Conservation (phyloP, 2,329 filamentous ascomycete species). For the Claviceps sorghi region DNA sequence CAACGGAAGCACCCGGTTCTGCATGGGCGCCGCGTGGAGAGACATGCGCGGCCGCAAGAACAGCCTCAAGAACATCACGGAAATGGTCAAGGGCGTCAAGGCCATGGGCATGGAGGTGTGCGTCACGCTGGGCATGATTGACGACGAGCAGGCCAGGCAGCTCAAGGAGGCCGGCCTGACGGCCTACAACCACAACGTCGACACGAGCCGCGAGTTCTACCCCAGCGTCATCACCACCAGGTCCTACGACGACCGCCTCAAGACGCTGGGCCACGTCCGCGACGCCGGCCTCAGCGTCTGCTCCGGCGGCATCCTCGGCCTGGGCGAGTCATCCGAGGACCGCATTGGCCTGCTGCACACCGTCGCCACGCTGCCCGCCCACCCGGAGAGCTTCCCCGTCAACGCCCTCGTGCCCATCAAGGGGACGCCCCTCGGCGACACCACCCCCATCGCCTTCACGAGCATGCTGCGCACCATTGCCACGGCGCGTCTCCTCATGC, state of each 20-base stretch:
- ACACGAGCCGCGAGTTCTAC: slow-evolving; percentile 81
- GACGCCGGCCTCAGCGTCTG: slow-evolving; percentile 83
- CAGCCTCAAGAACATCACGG: slow-evolving; percentile 66
- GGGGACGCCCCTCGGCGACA: slow-evolving; percentile 70
- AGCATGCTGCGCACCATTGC: slow-evolving; percentile 71
- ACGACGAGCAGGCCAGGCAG: slow-evolving; percentile 63
- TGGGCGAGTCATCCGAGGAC: slow-evolving; percentile 67
- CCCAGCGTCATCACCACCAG: slow-evolving; percentile 74
- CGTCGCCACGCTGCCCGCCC: slow-evolving; percentile 61
- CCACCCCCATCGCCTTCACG: slow-evolving; percentile 58
- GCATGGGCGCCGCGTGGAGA: slow-evolving; percentile 88
- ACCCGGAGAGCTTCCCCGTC: slow-evolving; percentile 84
- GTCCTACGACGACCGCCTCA: slow-evolving; percentile 72
- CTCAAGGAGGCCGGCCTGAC: slow-evolving; percentile 74
- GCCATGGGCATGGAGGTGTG: slow-evolving; percentile 79
- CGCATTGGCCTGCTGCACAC: slow-evolving; percentile 75
- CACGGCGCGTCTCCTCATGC: slow-evolving; percentile 70
- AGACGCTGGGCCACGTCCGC: slow-evolving; percentile 65
- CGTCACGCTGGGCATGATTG: slow-evolving; percentile 90
- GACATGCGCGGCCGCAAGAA: slow-evolving; percentile 88
- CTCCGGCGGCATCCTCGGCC: slow-evolving; percentile 73
- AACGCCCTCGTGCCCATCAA: slow-evolving; percentile 86
- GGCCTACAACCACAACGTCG: slow-evolving; percentile 89
- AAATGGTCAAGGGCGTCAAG: slow-evolving; percentile 71
- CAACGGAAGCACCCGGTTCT: slow-evolving; percentile 82